Percentiles rank a stretch among this genome's conserved stretches.
Evolutionary conservation across 345 rosid genomes (phyloP).

Genomic region (Triadica sebifera): DNA sequence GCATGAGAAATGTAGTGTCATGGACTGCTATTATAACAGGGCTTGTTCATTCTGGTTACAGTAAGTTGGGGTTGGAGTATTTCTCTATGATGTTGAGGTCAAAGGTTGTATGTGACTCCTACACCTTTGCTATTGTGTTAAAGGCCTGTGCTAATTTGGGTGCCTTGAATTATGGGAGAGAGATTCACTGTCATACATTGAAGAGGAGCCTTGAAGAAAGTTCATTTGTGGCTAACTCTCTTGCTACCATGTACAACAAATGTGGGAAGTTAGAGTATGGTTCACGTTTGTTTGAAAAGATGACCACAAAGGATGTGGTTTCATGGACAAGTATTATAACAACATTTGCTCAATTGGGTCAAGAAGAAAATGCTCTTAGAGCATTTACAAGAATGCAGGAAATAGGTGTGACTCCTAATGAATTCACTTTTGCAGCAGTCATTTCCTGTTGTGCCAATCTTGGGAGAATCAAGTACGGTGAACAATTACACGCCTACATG

Average conservation of each 20-base stretch:
- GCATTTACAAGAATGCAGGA: constrained; percentile 58
- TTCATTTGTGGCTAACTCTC: constrained; percentile 69
- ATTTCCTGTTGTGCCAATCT: constrained; percentile 63
- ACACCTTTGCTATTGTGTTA: constrained; percentile 58
- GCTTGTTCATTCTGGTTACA: constrained; percentile 57
- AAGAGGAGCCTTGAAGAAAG: constrained; percentile 51
- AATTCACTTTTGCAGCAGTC: constrained; percentile 62
- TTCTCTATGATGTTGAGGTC: constrained; percentile 65
- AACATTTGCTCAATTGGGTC: constrained; percentile 54
- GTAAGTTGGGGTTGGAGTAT: constrained; percentile 52
- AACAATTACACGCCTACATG: constrained; percentile 75
- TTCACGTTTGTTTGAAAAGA: constrained; percentile 53
- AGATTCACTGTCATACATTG: constrained; percentile 63
- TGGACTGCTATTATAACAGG: constrained; percentile 87
- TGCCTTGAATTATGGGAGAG: constrained; percentile 57
- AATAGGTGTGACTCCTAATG: constrained; percentile 59
- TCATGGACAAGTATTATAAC: constrained; percentile 76
- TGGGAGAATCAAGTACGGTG: constrained; percentile 64
- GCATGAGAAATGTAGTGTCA: constrained; percentile 55
- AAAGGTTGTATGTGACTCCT: constrained; percentile 47
- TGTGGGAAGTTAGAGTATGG: constrained; percentile 71
- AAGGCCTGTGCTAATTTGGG: constrained; percentile 76
- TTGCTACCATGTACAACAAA: constrained; percentile 67
- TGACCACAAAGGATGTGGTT: constrained; percentile 60
- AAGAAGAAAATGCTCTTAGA: constrained; percentile 52